Base-by-base conservation (phyloP, 768 basidiomycete genomes). In the Galerina sulciceps region DNA sequence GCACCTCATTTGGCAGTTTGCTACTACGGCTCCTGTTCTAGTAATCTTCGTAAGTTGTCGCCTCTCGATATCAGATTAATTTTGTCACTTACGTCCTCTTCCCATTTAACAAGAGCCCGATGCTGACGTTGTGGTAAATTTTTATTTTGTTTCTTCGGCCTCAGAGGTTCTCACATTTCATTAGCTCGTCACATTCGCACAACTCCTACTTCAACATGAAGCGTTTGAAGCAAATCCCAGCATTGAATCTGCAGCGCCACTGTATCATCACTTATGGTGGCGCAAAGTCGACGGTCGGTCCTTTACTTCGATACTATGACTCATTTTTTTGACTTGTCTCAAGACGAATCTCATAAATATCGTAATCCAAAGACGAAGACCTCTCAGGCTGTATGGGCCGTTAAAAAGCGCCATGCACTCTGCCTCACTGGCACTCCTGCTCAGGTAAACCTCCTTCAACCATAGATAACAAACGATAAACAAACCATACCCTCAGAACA, bases 381-480 rank as follows among this genome's bases (percentile, higher is more conserved):
- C 10, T 57, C 60, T 0, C 22, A 51, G 10, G 49, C 57, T 9
- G 15, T 65, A 2, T 56, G 57, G 38, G 59, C 50, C 15, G 9
- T 61, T 13, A 31, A 42, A 10, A 57, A 63, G 51, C 15, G 36
- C 9, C 57, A 61, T 22, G 60, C 44, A 4, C 37, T 65, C 13
- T 61, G 60, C 35, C 46, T 65, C 2, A 65, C 57, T 41, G 60
- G 60, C 8, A 59, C 63, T 3, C 62, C 61, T 23, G 57, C 35
- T 8, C 51, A 53, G 45, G 58, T 49, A 20, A 9, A 48, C 44
- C 8, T 2, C 13, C n/a, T 34, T 37, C 2, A 31, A 10, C 10
- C 14, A 20, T 38, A 26, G 18, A 22, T 22, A 9, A 45, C 26
- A 14, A 18, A 11, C 0, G 10, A 15, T 0, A 36, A 20, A 23